Base-by-base conservation (phyloP, 1,284 basidiomycete genomes). In the Leccinum fuscescens region DNA sequence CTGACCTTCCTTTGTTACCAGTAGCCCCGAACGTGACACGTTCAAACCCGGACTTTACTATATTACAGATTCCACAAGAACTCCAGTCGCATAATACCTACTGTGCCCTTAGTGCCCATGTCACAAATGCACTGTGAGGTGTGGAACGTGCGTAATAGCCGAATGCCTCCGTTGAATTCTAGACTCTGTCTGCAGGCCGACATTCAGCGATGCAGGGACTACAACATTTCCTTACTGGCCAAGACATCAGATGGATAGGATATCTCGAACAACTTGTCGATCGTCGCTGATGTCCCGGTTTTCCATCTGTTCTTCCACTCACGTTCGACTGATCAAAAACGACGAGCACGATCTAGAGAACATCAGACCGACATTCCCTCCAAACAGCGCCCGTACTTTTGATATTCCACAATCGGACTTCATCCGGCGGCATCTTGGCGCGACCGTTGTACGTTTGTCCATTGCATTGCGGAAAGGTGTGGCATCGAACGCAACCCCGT, bases 91-190 rank as follows among this genome's bases (percentile, higher is more conserved):
- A 88, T 14, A 85, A 67, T 0, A 68, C 66, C 1, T 31, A 31
- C 29, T 31, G 77, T 66, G 37, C 79, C 77, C 60, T 82, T 83
- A 15, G 77, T 77, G 9, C 85, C 86, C 61, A 88, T 72, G 68
- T 88, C 83, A 71, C 86, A 88, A 42, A 88, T 83, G 65, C 85
- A 86, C 61, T 86, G 85, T 1, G 82, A 77, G 59, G 82, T 79
- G 63, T 86, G 81, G 66, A 85, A 87, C 42, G 82, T 84, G 62
- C 80, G 79, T 54, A 86, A 75, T 66, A 83, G 78, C 61, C 76
- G 74, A 59, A 73, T 65, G 1, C 72, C 69, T 39, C 65, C 73
- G 27, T 58, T 57, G 12, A 69, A 65, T 61, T 74, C 70, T 59
- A 74, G 65, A 54, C 69, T 71, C 50, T 68, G 67, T 49, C 75